Evolutionary conservation across 305 asterid species (phyloP).

Genomic region (Solanum hybrid): DNA sequence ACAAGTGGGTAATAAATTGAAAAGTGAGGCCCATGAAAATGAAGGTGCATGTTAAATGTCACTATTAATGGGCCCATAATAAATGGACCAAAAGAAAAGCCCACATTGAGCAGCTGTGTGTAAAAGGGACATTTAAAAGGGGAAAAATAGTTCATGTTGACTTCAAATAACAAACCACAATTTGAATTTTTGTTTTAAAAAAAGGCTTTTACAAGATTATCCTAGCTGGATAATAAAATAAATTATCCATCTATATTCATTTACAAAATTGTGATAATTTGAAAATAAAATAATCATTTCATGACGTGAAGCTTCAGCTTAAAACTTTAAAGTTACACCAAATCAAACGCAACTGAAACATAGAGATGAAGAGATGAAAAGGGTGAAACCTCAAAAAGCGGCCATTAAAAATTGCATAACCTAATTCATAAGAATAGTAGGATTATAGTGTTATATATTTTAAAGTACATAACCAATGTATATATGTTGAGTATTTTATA

Average conservation of each 20-base stretch:
- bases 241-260: not conserved
- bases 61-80: conserved; percentile 32
- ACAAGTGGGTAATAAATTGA: not conserved
- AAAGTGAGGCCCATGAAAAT: conserved; percentile 23
- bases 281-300: not conserved
- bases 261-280: not conserved
- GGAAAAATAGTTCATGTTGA: not conserved
- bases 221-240: not conserved
- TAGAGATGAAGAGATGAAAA: too few relatives aligned
- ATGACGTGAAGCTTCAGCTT: not conserved
- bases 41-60: conserved; percentile 18
- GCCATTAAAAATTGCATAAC: not conserved
- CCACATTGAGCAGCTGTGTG: conserved; percentile 27
- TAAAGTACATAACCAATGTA: not conserved
- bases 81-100: conserved; percentile 38
- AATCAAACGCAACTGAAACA: not conserved
- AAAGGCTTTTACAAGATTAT: not conserved
- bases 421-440: not conserved
- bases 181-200: not conserved
- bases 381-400: not conserved
- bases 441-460: not conserved
- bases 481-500: not conserved
- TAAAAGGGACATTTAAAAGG: not conserved
- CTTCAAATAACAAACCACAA: not conserved
- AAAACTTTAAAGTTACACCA: not conserved